Conservation (phyloP, 1,284 basidiomycete genomes). For the Bothia castanella region DNA sequence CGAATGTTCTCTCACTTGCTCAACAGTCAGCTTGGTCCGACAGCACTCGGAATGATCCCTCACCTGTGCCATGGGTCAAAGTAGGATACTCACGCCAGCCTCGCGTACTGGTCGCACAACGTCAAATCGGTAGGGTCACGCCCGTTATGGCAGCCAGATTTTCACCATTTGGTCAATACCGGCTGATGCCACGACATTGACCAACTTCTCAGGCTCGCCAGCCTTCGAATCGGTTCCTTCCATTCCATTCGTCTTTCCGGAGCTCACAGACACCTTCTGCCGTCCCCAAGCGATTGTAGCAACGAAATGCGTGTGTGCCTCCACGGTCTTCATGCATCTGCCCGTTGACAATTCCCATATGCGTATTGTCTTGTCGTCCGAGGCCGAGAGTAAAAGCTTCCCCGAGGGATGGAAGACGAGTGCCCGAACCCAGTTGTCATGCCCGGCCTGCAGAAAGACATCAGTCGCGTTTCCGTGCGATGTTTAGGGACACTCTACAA, state of each 20-base stretch:
- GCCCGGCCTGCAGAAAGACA: constrained; percentile 50
- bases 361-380: constrained; percentile 88
- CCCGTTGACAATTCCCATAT: constrained; percentile 85
- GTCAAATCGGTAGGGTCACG: constrained; percentile 1
- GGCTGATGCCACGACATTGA: constrained; percentile 81
- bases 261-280: constrained; percentile 37
- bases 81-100: constrained; percentile 11
- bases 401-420: constrained; percentile 84
- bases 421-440: constrained; percentile 84
- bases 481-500: constrained; percentile 38
- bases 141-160: constrained; percentile 53
- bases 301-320: constrained; percentile 85
- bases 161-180: constrained; percentile 73
- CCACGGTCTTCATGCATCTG: constrained; percentile 77
- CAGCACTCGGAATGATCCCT: constrained; percentile 3
- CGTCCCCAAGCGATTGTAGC: constrained; percentile 81
- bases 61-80: constrained; percentile 15
- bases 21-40: constrained; percentile 13
- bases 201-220: constrained; percentile 50
- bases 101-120: constrained; percentile 14
- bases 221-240: constrained; percentile 34
- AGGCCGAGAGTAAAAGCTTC: constrained; percentile 81
- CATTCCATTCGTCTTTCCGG: constrained; percentile 37
- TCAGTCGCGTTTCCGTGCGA: constrained; percentile 12
- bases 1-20: constrained; percentile 22